These are phyloP conservation scores for Tylopilus cervinicoccineus DNA, from an alignment of 768 basidiomycete species.

Conservation along the genomic window DNA sequence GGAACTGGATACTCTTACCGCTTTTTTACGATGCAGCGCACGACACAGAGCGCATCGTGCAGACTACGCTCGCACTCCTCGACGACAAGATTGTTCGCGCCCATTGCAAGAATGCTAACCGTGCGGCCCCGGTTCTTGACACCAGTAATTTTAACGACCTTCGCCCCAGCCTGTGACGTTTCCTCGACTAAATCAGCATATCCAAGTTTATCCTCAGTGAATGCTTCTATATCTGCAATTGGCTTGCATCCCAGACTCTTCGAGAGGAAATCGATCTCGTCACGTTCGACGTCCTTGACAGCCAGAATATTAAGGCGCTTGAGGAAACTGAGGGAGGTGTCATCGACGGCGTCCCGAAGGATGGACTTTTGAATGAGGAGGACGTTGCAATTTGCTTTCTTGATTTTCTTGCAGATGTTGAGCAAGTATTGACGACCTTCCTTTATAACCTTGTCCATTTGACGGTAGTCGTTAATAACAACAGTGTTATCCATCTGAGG, in stretches of 20 bases:
- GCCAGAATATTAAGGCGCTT: conserved; percentile 95
- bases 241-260: conserved; percentile 96
- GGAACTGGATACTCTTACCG: conserved; percentile 48
- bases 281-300: conserved; percentile 96
- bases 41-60: conserved; percentile 98
- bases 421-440: conserved; percentile 97
- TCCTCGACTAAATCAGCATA: conserved; percentile 96
- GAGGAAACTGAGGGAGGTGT: conserved; percentile 94
- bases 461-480: conserved; percentile 97
- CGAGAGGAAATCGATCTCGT: conserved; percentile 96
- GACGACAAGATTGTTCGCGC: conserved; percentile 86
- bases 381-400: conserved; percentile 99
- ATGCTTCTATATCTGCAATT: conserved; percentile 94
- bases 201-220: conserved; percentile 96
- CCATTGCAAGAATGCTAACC: conserved; percentile 93
- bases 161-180: conserved; percentile 71
- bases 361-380: conserved; percentile 99
- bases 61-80: conserved; percentile 97
- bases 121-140: conserved; percentile 94
- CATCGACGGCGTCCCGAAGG: conserved; percentile 97
- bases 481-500: conserved; percentile 99
- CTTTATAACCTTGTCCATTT: conserved; percentile 99
- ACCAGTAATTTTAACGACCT: conserved; percentile 92
- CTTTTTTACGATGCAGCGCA: conserved; percentile 97
- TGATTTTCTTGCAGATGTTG: conserved; percentile 98